phyloP scores from a whole-genome alignment of 2,329 filamentous ascomycete species.

The Ophiostoma montium region DNA sequence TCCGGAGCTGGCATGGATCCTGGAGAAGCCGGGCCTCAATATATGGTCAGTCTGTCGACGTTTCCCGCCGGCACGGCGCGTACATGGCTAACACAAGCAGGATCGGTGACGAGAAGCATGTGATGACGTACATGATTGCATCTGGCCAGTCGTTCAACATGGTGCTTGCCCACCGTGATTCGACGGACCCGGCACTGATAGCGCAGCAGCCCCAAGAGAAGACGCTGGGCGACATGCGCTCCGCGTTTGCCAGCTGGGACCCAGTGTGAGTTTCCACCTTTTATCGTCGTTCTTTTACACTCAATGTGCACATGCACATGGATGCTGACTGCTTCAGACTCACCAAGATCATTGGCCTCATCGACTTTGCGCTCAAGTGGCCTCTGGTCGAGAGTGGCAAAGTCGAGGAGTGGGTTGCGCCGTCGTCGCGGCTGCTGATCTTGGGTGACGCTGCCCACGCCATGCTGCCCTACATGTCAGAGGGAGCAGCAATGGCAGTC shows the following conservation, averaged over 20 bases:
- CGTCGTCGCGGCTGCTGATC: constrained; percentile 13
- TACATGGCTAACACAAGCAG: constrained; percentile 11
- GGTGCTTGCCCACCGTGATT: constrained; percentile 29
- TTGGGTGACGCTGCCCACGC: constrained; percentile 25
- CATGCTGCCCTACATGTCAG: constrained; percentile 32
- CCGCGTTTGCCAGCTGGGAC: constrained; percentile 22
- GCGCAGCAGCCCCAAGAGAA: constrained; percentile 3
- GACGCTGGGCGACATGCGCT: constrained; percentile 21
- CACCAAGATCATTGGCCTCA: constrained; percentile 22
- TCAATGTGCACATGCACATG: neutral
- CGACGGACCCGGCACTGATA: constrained; percentile 16
- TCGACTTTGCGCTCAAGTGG: constrained; percentile 13
- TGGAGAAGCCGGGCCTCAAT: constrained; percentile 25
- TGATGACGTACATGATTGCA: constrained; percentile 31
- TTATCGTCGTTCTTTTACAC: neutral
- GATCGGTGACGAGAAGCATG: constrained; percentile 28
- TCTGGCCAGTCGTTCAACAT: constrained; percentile 30
- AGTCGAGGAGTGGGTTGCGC: constrained; percentile 13
- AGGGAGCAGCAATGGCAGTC: constrained; percentile 34
- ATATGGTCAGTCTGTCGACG: constrained; percentile 20
- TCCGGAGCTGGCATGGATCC: constrained; percentile 24
- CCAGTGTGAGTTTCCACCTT: constrained; percentile 16
- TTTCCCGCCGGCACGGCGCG: neutral
- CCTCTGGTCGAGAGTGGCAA: constrained; percentile 21
- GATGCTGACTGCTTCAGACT: constrained; percentile 15